Base-by-base conservation (phyloP, 345 rosid species). In the rapeseed (Brassica napus) region DNA sequence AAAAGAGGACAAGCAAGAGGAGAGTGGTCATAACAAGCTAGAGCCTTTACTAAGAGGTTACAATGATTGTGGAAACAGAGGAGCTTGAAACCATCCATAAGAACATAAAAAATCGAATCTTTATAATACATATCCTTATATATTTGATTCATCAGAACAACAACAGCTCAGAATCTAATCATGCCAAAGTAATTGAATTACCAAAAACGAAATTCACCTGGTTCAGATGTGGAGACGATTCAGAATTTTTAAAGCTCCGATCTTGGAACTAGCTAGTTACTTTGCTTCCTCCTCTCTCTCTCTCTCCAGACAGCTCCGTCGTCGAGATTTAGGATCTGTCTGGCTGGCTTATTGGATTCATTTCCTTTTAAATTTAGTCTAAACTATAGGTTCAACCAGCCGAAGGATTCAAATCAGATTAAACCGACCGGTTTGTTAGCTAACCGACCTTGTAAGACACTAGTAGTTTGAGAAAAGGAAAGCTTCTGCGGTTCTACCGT, bases 281-380 rank as follows among this genome's bases (percentile, higher is more conserved):
- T 70, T 21, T 1, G 74, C 35, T 77, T 34, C 55, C 71, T 37
- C 71, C 58, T 71, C 76, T 54, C 65, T 61, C 57, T 18, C 59
- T 71, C 76, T 55, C 65, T 61, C 57, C 31, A 28, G 37, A 26
- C 39, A 26, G 30, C 31, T 10, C 60, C 64, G 37, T 60, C 73
- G 73, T 63, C 60, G 77, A 71, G 60, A 71, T 71, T 71, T 16
- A 71, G 67, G 81, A 58, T 72, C 82, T 65, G 61, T 57, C 67
- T 72, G 18, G 71, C 15, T 8, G 18, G 6, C 15, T 60, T 14
- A 28, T 54, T 37, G 58, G 75, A 62, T 69, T 34, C 55, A 24
- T 30, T 5, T 16, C 12, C 21, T 49, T 24, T 2, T 8, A 14
- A 26, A 31, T 58, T 14, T 61, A 54, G 31, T 49, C 4, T 6